A percentile compares a stretch with the other conserved stretches of the same genome.
These are phyloP conservation scores for Sextonia rubra DNA, from an alignment of 164 flowering plant genomes.

Conservation along the genomic window DNA sequence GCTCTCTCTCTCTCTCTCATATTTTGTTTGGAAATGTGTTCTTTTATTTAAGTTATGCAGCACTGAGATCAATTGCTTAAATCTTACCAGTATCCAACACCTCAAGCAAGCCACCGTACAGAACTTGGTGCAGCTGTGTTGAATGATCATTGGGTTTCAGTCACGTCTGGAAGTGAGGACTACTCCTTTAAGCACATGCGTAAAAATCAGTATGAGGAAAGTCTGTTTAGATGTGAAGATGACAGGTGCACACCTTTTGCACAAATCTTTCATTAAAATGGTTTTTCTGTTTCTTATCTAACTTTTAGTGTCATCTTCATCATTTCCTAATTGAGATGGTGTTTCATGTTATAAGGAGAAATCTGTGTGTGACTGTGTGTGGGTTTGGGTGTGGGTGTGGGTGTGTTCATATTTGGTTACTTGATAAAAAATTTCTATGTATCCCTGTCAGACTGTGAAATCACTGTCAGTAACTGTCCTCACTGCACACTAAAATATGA, in stretches of 20 bases:
- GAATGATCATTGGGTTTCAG: conserved; percentile 95
- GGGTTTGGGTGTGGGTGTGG: too few species aligned
- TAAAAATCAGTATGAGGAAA: conserved; percentile 94
- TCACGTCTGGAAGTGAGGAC: conserved; percentile 95
- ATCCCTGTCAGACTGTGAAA: too few species aligned
- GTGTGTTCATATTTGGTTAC: too few species aligned
- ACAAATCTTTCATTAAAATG: background rate
- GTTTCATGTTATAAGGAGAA: too few species aligned
- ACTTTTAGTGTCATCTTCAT: too few species aligned
- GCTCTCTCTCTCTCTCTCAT: background rate
- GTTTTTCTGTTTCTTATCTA: background rate
- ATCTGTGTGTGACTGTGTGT: too few species aligned
- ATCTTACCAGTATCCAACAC: conserved; percentile 67
- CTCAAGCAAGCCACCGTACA: conserved; percentile 73
- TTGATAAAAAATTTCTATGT: too few species aligned
- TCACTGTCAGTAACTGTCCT: too few species aligned
- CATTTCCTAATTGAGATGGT: background rate
- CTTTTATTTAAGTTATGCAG: background rate
- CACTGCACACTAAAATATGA: too few species aligned
- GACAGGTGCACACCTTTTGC: conserved; percentile 55
- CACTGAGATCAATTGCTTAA: background rate
- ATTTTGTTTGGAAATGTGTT: background rate
- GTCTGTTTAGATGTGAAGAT: conserved; percentile 94
- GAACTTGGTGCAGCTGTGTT: conserved; percentile 77
- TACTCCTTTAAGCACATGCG: conserved; percentile 98